Evolutionary conservation across 2,329 filamentous ascomycete genomes (phyloP), one percentile per base, ranked within the genome.

Genomic region (Beauveria medogensis): DNA sequence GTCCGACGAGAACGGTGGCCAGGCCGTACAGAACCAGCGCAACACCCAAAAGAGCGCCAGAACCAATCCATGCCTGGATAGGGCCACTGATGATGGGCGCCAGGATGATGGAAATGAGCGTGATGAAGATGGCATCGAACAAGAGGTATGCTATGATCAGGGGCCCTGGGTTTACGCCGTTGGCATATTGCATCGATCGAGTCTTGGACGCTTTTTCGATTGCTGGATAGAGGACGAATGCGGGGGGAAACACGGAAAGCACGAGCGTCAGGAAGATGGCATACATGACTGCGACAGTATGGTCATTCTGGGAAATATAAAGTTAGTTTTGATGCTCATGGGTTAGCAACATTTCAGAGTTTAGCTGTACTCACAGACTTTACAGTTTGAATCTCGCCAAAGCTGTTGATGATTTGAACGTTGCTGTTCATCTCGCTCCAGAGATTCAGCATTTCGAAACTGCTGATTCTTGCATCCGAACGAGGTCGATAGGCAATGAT

Each of bases 161-260:
- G 1, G 91, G 89, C 1, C 86, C 76, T 1, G 87, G 85, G 26
- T 88, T 81, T 37, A 95, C 90, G 37, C 91, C 91, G 69, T 96
- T 96, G 61, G 89, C 92, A 73, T 94, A 96, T 71, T 96, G 86
- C 30, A 96, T 76, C 5, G 88, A 87, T 55, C 91, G 83, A 47
- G 96, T 89, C 63, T 90, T 87, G 57, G 85, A 79, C 2, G 89
- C 75, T 34, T 90, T 82, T 72, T 96, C 91, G 12, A 90, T 76
- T 3, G 90, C 94, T 0, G 90, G 89, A 69, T 96, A 95, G 6
- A 96, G 76, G 0, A 88, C 84, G 67, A 95, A 81, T 30, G 87
- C 88, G 7, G 84, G 82, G 16, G 79, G 79, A 1, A 88, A 85
- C 18, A 83, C 74, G 73, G 84, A 91, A 0, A 88, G 87, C 0